Evolutionary conservation across 495 filamentous ascomycete genomes (phyloP).

Genomic region (Penicillium nucicola): DNA sequence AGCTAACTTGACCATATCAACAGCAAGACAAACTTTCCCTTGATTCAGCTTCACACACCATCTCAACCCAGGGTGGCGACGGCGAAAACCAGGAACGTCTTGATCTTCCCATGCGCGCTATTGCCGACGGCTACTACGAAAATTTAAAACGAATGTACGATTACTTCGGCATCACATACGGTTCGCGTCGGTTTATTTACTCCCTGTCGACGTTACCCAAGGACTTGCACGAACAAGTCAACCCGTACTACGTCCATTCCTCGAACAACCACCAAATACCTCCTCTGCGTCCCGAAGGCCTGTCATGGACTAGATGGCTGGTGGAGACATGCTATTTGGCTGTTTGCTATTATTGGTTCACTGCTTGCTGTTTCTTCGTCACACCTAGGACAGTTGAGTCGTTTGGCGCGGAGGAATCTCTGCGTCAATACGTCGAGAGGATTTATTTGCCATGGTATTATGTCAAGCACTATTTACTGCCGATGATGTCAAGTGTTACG

Average conservation of each 20-base stretch:
- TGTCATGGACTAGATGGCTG: conserved; percentile 25
- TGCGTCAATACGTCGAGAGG: conserved; percentile 41
- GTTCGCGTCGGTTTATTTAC: conserved; percentile 30
- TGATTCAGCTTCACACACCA: conserved; percentile 19
- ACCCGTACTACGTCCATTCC: conserved; percentile 8
- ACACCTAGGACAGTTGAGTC: conserved; percentile 18
- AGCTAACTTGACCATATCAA: not conserved
- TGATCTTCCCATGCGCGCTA: conserved; percentile 58
- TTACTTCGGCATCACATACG: conserved; percentile 45
- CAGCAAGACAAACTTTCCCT: conserved; percentile 22
- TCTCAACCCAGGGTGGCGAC: conserved; percentile 2
- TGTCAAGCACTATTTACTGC: conserved; percentile 44
- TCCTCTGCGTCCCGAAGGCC: conserved; percentile 25
- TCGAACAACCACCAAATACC: conserved; percentile 48
- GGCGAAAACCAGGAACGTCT: conserved; percentile 5
- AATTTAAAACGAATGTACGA: conserved; percentile 53
- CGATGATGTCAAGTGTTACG: conserved; percentile 48
- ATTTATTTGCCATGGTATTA: conserved; percentile 45
- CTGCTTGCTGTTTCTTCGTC: conserved; percentile 44
- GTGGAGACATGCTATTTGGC: conserved; percentile 37
- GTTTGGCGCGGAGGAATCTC: conserved; percentile 29
- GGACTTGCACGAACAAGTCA: conserved; percentile 12
- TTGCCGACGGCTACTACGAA: conserved; percentile 53
- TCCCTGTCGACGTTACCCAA: conserved; percentile 37
- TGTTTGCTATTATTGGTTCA: conserved; percentile 48